These are phyloP conservation scores for Fragaria vesca DNA, from an alignment of 306 rosid species.

Conservation along the genomic window DNA sequence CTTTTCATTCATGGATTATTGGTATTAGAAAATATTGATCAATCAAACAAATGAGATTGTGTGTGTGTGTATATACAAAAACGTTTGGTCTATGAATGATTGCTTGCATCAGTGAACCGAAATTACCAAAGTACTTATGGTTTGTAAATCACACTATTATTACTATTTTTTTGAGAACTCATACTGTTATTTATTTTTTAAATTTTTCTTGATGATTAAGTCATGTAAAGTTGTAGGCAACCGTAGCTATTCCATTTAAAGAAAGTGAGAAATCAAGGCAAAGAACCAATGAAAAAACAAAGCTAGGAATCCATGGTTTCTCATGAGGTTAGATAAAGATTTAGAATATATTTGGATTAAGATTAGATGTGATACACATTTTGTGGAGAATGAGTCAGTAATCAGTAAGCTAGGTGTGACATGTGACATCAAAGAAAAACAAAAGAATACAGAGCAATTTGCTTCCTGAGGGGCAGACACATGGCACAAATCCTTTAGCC, in stretches of 20 bases:
- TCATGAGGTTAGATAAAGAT: slow-evolving; percentile 3
- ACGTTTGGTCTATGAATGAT: no score
- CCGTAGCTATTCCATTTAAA: background rate
- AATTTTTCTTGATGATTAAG: no score
- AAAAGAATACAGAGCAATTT: slow-evolving; percentile 46
- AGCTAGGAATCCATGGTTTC: slow-evolving; percentile 17
- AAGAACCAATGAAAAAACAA: slow-evolving; percentile 22
- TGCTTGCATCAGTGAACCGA: no score
- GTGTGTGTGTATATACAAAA: no score
- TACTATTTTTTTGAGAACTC: no score
- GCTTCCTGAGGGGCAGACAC: slow-evolving; percentile 46
- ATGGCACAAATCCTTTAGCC: slow-evolving; percentile 28
- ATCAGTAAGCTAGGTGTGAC: slow-evolving; percentile 24
- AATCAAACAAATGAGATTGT: no score
- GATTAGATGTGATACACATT: slow-evolving; percentile 25
- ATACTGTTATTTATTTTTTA: no score
- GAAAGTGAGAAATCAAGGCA: background rate
- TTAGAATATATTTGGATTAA: background rate
- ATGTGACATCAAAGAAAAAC: slow-evolving; percentile 36
- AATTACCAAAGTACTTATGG: no score
- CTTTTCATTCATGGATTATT: no score
- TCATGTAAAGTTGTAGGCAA: background rate
- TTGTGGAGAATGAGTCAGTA: slow-evolving; percentile 63
- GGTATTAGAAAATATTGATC: no score
- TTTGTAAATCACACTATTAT: no score